Evolutionary conservation across 306 rosid species (phyloP), one percentile per base, ranked within the genome.

Genomic region (Cicer pinnatifidum): DNA sequence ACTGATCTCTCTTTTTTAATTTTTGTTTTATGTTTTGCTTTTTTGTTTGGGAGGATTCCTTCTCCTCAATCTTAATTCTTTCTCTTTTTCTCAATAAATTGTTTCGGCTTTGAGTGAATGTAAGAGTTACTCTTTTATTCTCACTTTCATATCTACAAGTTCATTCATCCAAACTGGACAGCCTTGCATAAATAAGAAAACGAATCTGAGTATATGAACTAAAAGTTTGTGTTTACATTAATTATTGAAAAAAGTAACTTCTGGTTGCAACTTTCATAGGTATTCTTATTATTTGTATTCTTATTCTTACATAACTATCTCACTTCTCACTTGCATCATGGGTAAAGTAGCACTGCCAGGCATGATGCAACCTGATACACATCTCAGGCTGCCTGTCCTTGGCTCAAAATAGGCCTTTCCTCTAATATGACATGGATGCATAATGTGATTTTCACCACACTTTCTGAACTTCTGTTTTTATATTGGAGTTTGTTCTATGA

Each of bases 351-450:
- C 47, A 54, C 38, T 43, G 59, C 8, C 39, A 41, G 57, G 46
- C 67, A 66, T 51, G 48, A 28, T 75, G 40, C 73, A 43, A 56
- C 44, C 47, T 66, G 47, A 65, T 64, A 50, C 47, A 52, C 35
- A 28, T 51, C 54, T 51, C 72, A 39, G 72, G 72, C 45, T 52
- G 53, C 46, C 56, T 67, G 50, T 13, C 15, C 69, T 46, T 8
- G 38, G 53, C 75, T 57, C 80, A 56, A 67, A 68, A 12, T 58
- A 13, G 13, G 13, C 80, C 38, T 35, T 44, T 13, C 69, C 41
- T 58, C 51, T 33, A 57, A 45, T 45, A 40, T 44, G 33, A 57
- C 17, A 28, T 16, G 67, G 51, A 45, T 54, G 41, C 68, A 35
- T 67, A 46, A 45, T 44, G 13, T 76, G 67, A 28, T 67, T 45